These are phyloP conservation scores for Neurospora sp. DNA, from an alignment of 495 filamentous ascomycete genomes.

Conservation along the genomic window DNA sequence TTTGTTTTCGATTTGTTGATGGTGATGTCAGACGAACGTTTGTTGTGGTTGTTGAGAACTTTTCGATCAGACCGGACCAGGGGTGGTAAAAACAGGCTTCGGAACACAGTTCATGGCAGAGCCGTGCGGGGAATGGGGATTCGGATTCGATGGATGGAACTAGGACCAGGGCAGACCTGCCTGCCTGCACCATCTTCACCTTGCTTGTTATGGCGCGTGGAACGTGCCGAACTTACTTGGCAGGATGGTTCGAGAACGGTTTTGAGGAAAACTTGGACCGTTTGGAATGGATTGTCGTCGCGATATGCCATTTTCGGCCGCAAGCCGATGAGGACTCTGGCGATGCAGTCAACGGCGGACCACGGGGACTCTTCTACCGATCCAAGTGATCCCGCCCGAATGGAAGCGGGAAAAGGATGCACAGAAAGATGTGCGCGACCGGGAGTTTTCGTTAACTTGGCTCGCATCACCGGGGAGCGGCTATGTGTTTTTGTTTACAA, in stretches of 20 bases:
- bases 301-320: neutral
- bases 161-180: neutral
- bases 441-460: neutral
- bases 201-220: neutral
- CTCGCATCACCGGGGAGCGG: neutral
- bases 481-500: neutral
- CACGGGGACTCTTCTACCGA: neutral
- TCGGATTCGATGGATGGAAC: neutral
- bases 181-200: neutral
- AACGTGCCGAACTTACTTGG: neutral
- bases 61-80: neutral
- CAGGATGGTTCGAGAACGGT: neutral
- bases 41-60: neutral
- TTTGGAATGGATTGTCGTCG: neutral
- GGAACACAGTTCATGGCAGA: neutral
- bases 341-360: neutral
- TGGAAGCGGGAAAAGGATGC: neutral
- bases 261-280: neutral
- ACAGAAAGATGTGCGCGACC: neutral
- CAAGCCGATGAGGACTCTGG: neutral
- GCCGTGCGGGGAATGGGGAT: neutral
- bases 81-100: neutral
- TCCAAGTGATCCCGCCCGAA: neutral
- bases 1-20: neutral
- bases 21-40: neutral